These are phyloP conservation scores for Oryza glumipatula DNA, from an alignment of 176 grass and related monocot species.

Conservation along the genomic window DNA sequence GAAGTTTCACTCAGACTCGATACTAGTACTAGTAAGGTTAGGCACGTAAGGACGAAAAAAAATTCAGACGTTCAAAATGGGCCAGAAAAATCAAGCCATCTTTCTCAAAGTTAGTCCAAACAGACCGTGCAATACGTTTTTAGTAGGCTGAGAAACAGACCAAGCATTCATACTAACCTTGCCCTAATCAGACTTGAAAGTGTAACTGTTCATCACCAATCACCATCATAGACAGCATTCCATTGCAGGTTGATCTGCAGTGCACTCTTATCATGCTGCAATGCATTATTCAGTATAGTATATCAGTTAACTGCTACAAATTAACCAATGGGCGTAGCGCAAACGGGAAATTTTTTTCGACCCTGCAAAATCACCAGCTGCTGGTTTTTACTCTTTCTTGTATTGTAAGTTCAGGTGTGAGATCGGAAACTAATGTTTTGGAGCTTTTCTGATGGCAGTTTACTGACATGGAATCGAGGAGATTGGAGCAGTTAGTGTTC, in stretches of 20 bases:
- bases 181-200: not conserved
- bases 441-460: slow-evolving; percentile 41
- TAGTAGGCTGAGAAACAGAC: not conserved
- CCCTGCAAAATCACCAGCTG: too few species aligned
- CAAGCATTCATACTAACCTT: not conserved
- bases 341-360: not conserved
- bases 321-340: not conserved
- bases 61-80: slow-evolving; percentile 16
- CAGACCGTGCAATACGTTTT: not conserved
- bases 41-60: not conserved
- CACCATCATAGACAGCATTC: not conserved
- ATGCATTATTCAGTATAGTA: slow-evolving; percentile 12
- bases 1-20: not conserved
- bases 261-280: not conserved
- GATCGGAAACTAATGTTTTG: slow-evolving; percentile 42
- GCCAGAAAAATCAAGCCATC: not conserved
- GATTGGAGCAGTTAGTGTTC: slow-evolving; percentile 48
- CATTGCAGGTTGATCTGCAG: slow-evolving; percentile 13
- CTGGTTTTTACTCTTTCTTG: not conserved
- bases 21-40: slow-evolving; percentile 12
- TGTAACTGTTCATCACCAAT: not conserved
- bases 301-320: slow-evolving; percentile 5
- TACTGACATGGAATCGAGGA: slow-evolving; percentile 61
- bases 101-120: slow-evolving; percentile 21
- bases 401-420: slow-evolving; percentile 22